Base-by-base conservation (phyloP, 371 early-diverging fungal genomes). In the Mucor piriformis region DNA sequence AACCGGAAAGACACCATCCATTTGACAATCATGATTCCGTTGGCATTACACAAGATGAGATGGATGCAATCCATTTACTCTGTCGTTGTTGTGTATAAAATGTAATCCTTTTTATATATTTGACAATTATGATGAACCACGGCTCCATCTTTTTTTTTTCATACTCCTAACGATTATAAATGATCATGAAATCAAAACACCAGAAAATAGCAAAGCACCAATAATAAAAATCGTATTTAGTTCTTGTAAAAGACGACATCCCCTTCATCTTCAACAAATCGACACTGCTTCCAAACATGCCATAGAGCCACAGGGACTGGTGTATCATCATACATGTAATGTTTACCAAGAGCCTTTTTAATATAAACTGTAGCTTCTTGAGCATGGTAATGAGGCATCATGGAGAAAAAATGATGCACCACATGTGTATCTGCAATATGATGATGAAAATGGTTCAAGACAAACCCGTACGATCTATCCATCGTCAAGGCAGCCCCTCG, bases 311-410 rank as follows among this genome's bases (percentile, higher is more conserved):
- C 42, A 48, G 76, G 76, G 38, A 89, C 79, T 27, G 85, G 84
- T 6, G 87, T 90, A 24, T 79, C 63, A 67, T 93, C 92, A 27
- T 65, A 79, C 27, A 81, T 55, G 69, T 90, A 87, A 69, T 90
- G 89, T 73, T 88, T 81, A 34, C 93, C 93, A 27, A 95, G 74
- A 43, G 83, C 77, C 71, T 85, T 80, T 76, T 88, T 85, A 51
- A 93, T 66, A 56, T 86, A 85, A 44, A 59, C 58, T 23, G 95
- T 95, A 10, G 95, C 95, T 75, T 92, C 91, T 56, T 82, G 72
- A 11, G 93, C 91, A 59, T 95, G 82, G 81, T 95, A 95, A 78
- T 91, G 91, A 16, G 95, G 95, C 92, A 95, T 93, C 25, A 82
- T 86, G 23, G 90, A 89, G 78, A 93, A 95, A 63, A 92, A 70